Percentiles rank a stretch among this genome's conserved stretches.
Conservation (phyloP, 2,329 filamentous ascomycete species). For the Didymella lethalis region DNA sequence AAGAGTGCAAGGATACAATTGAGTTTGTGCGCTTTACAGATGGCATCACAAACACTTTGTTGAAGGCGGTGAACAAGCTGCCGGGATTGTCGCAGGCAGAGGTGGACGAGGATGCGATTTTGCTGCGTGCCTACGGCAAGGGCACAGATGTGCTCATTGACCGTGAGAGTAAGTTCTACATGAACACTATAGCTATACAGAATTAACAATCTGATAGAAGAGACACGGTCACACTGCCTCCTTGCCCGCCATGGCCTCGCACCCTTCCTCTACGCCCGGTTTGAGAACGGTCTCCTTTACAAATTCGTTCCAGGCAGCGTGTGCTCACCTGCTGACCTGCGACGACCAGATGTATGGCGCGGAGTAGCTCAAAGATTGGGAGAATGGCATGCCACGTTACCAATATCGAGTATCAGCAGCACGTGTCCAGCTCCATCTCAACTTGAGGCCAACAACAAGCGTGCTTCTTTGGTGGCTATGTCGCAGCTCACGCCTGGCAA, state of each 20-base stretch:
- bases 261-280: conserved; percentile 85
- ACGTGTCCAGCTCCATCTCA: conserved; percentile 47
- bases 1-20: conserved; percentile 73
- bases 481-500: conserved; percentile 66
- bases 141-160: conserved; percentile 96
- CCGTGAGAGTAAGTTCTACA: conserved; percentile 73
- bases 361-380: conserved; percentile 85
- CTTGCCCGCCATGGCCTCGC: conserved; percentile 85
- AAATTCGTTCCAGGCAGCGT: conserved; percentile 84
- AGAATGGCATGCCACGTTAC: conserved; percentile 86
- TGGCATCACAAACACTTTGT: conserved; percentile 94
- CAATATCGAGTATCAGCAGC: conserved; percentile 60
- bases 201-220: conserved; percentile 55
- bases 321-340: conserved; percentile 81
- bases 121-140: conserved; percentile 92
- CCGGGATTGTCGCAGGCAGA: conserved; percentile 76
- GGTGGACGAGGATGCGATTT: conserved; percentile 82
- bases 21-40: conserved; percentile 94
- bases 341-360: conserved; percentile 76
- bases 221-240: conserved; percentile 77
- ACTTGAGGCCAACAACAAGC: conserved; percentile 44
- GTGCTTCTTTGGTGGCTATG: conserved; percentile 48
- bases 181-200: too few relatives aligned
- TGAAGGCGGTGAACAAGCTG: conserved; percentile 76
- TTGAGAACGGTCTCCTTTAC: conserved; percentile 96